A percentile compares a stretch with the other conserved stretches of the same genome.
phyloP scores from a whole-genome alignment of 257 asterid genomes.

The Nicotiana otophora region DNA sequence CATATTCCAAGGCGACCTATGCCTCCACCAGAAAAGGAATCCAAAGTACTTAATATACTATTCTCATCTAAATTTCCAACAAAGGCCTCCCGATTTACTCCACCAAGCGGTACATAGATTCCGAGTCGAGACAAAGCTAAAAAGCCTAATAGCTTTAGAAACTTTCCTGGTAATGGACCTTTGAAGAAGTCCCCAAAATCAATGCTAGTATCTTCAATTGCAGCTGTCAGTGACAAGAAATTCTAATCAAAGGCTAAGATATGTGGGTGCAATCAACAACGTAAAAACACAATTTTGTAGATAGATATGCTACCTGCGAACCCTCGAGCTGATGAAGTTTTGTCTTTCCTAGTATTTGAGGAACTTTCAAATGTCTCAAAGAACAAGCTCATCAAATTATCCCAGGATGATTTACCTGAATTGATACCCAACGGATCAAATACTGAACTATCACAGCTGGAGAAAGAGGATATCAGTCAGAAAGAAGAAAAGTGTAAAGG shows the following conservation, averaged over 20 bases:
- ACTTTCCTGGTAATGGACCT: conserved; percentile 95
- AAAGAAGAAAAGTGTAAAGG: neutral
- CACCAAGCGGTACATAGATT: conserved; percentile 93
- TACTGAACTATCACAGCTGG: conserved; percentile 44
- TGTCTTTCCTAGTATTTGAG: conserved; percentile 69
- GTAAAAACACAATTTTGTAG: conserved; percentile 7
- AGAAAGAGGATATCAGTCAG: conserved; percentile 16
- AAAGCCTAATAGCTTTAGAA: conserved; percentile 84
- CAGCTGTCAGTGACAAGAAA: conserved; percentile 74
- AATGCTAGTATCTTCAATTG: conserved; percentile 93
- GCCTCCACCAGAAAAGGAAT: conserved; percentile 98
- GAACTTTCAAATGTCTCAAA: conserved; percentile 54
- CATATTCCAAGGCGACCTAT: conserved; percentile 97
- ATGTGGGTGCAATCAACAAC: conserved; percentile 22
- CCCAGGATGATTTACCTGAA: conserved; percentile 52
- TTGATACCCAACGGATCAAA: conserved; percentile 79
- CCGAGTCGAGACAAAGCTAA: conserved; percentile 90
- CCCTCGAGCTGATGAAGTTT: conserved; percentile 68
- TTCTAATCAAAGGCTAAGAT: conserved; percentile 51
- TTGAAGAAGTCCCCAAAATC: conserved; percentile 97
- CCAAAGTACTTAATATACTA: conserved; percentile 85
- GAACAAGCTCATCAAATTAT: conserved; percentile 32
- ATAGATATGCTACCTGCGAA: conserved; percentile 59
- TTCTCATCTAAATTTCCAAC: conserved; percentile 85
- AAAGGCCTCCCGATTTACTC: conserved; percentile 90